Evolutionary conservation across 176 grass and related monocot species (phyloP).

Genomic region (Musa itinerans): DNA sequence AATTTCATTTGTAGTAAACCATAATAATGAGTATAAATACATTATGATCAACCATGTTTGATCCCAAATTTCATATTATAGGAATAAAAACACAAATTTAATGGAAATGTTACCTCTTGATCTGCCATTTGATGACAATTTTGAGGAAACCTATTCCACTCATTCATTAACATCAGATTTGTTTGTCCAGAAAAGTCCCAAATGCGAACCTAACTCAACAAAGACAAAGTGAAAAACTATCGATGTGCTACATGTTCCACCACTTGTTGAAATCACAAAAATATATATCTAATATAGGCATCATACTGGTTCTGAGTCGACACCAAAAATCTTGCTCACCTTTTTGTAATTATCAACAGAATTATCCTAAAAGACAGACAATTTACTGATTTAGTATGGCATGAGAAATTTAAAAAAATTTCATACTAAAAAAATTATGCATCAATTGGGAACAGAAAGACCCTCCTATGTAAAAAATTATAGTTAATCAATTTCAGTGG

Average conservation of each 20-base stretch:
- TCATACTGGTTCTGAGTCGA: conserved; percentile 87
- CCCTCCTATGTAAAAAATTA: not conserved
- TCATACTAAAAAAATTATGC: not conserved
- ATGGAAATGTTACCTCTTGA: conserved; percentile 54
- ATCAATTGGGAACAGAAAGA: not conserved
- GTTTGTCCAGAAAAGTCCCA: conserved; percentile 99
- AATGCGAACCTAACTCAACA: conserved; percentile 65
- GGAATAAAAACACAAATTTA: not conserved
- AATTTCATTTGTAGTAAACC: not conserved
- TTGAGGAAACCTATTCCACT: conserved; percentile 67
- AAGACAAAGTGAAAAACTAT: conserved; percentile 42
- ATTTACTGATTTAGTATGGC: not conserved
- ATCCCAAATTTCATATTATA: not conserved
- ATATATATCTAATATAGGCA: not conserved
- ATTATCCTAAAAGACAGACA: conserved; percentile 72
- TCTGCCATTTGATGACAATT: conserved; percentile 52
- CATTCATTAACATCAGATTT: conserved; percentile 96
- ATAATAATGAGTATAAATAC: not conserved
- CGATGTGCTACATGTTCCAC: conserved; percentile 17
- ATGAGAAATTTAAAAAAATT: not conserved
- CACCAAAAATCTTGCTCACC: conserved; percentile 76
- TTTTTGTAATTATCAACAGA: conserved; percentile 77
- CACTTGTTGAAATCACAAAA: conserved; percentile 8
- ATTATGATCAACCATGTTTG: not conserved
- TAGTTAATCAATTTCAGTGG: too few species aligned